phyloP scores from a whole-genome alignment of 2,329 filamentous ascomycete species.

The Setomelanomma holmii region DNA sequence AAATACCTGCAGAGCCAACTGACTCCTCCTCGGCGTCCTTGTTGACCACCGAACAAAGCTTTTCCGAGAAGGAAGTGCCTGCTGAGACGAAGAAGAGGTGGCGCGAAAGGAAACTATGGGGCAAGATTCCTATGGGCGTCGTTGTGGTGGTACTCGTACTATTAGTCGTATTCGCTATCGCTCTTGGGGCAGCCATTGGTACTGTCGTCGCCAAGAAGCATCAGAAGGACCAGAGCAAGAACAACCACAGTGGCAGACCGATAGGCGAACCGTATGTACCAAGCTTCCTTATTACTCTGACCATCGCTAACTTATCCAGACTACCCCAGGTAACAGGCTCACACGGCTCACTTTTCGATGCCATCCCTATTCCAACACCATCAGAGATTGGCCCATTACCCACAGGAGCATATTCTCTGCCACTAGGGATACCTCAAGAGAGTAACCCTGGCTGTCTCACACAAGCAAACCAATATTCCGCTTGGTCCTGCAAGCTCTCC shows the following conservation, averaged over 20 bases:
- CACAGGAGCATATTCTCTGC: conserved; percentile 59
- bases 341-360: conserved; percentile 58
- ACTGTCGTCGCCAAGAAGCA: conserved; percentile 57
- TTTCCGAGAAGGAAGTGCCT: conserved; percentile 40
- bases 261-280: conserved; percentile 44
- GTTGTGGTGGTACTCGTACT: conserved; percentile 55
- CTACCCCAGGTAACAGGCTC: conserved; percentile 56
- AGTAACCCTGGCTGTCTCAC: conserved; percentile 59
- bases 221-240: conserved; percentile 19
- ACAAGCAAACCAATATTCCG: conserved; percentile 52
- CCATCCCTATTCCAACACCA: conserved; percentile 58
- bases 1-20: conserved; percentile 32
- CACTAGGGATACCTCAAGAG: conserved; percentile 55
- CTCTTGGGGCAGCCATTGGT: conserved; percentile 62
- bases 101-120: conserved; percentile 56
- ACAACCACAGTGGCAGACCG: conserved; percentile 17
- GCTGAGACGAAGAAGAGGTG: conserved; percentile 34
- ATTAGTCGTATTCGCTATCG: conserved; percentile 54
- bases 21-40: conserved; percentile 39
- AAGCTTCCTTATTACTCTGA: neutral
- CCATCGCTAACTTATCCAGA: conserved; percentile 29
- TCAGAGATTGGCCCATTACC: conserved; percentile 54
- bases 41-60: conserved; percentile 27
- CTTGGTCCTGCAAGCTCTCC: conserved; percentile 59
- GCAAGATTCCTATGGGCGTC: conserved; percentile 60